Percentiles rank a stretch among this genome's conserved stretches.
These are phyloP conservation scores for Quercus suber DNA, from an alignment of 306 rosid species.

Conservation along the genomic window DNA sequence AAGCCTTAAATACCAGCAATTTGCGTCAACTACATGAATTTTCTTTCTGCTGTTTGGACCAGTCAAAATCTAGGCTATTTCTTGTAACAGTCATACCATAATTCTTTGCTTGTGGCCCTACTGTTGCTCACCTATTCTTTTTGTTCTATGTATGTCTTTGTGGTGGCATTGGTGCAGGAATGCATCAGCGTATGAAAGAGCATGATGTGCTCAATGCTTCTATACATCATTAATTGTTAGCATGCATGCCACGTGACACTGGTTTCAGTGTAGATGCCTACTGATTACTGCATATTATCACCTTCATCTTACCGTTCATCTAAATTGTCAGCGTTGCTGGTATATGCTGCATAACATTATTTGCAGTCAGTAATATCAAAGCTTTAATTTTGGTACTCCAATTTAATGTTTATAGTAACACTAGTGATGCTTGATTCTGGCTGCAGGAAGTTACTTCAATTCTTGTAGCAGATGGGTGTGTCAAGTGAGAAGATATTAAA, in stretches of 20 bases:
- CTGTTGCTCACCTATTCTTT: no score
- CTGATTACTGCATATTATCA: no score
- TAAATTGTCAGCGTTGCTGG: background rate
- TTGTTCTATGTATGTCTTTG: no score
- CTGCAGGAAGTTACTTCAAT: conserved; percentile 84
- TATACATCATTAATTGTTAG: no score
- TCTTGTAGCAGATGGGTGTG: conserved; percentile 76
- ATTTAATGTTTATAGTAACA: background rate
- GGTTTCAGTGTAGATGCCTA: no score
- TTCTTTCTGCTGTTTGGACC: background rate
- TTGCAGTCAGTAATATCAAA: background rate
- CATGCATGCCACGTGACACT: no score
- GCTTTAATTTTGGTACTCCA: background rate
- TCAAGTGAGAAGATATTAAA: conserved; percentile 77
- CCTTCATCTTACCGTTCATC: no score
- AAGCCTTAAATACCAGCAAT: background rate
- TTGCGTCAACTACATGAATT: background rate
- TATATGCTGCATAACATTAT: background rate
- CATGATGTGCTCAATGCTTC: no score
- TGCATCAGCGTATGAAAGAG: no score
- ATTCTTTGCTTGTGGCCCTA: background rate
- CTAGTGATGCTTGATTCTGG: conserved; percentile 8
- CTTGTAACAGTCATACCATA: background rate
- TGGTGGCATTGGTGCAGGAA: no score
- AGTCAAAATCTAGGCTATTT: background rate